phyloP scores from a whole-genome alignment of 441 rosid genomes.

The Pelargonium fulgidum region DNA sequence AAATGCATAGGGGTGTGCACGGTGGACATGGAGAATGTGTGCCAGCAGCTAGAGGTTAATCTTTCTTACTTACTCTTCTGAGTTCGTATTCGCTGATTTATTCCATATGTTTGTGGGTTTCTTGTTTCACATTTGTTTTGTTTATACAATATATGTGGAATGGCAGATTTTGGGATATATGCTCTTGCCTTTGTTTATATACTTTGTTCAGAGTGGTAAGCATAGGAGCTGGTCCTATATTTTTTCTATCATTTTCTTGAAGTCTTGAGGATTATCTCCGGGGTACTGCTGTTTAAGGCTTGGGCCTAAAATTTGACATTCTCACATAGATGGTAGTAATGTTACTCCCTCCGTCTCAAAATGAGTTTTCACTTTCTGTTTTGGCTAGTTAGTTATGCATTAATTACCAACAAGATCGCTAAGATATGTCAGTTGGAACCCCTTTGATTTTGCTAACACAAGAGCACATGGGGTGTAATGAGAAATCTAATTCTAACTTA shows the following conservation, averaged over 20 bases:
- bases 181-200: neutral
- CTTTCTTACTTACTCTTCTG: slow-evolving; percentile 8
- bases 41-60: slow-evolving; percentile 75
- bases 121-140: neutral
- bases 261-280: neutral
- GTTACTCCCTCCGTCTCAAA: no score
- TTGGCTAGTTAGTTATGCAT: no score
- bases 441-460: no score
- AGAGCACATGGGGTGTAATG: no score
- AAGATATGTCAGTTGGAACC: no score
- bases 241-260: neutral
- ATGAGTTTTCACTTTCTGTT: no score
- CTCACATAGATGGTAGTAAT: neutral
- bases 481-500: neutral
- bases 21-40: slow-evolving; percentile 85
- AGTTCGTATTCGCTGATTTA: neutral
- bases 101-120: neutral
- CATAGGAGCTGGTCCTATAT: neutral
- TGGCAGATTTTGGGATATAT: neutral
- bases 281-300: neutral
- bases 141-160: neutral
- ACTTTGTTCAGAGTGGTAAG: neutral
- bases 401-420: no score
- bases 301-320: neutral
- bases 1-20: slow-evolving; percentile 91